A percentile compares a stretch with the other conserved stretches of the same genome.
Evolutionary conservation across 2,329 filamentous ascomycete species (phyloP).

Genomic region (Epichloe sibirici): DNA sequence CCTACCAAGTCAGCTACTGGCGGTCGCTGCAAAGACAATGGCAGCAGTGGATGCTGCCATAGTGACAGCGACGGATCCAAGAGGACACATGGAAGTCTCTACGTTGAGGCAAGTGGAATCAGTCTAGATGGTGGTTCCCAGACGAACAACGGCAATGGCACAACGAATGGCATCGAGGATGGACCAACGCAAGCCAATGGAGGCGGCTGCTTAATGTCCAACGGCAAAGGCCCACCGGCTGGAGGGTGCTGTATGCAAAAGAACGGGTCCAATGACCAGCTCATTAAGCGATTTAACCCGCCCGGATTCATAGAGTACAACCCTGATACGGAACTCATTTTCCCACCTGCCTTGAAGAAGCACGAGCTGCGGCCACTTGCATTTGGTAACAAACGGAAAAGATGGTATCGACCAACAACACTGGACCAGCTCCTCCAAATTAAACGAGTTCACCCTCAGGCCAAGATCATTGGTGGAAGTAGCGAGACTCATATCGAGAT

Average conservation of each 20-base stretch:
- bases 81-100: not conserved
- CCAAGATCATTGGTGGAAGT: conserved; percentile 91
- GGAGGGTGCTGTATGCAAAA: conserved; percentile 59
- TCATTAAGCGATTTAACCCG: conserved; percentile 61
- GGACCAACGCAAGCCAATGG: conserved; percentile 15
- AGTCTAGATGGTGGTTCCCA: not conserved
- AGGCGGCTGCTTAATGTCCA: conserved; percentile 62
- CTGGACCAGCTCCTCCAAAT: conserved; percentile 82
- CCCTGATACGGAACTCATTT: conserved; percentile 88
- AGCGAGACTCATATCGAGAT: conserved; percentile 97
- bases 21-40: conserved; percentile 2
- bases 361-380: conserved; percentile 70
- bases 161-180: not conserved
- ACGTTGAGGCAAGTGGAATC: not conserved
- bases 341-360: conserved; percentile 74
- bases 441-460: conserved; percentile 70
- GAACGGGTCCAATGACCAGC: conserved; percentile 33
- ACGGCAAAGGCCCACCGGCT: conserved; percentile 28
- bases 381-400: conserved; percentile 90
- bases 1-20: not conserved
- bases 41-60: conserved; percentile 29
- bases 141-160: not conserved
- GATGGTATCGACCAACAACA: conserved; percentile 84
- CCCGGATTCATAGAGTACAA: conserved; percentile 92
- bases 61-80: conserved; percentile 22